phyloP scores from a whole-genome alignment of 2,329 filamentous ascomycete genomes.

The Nigrospora oryzae region DNA sequence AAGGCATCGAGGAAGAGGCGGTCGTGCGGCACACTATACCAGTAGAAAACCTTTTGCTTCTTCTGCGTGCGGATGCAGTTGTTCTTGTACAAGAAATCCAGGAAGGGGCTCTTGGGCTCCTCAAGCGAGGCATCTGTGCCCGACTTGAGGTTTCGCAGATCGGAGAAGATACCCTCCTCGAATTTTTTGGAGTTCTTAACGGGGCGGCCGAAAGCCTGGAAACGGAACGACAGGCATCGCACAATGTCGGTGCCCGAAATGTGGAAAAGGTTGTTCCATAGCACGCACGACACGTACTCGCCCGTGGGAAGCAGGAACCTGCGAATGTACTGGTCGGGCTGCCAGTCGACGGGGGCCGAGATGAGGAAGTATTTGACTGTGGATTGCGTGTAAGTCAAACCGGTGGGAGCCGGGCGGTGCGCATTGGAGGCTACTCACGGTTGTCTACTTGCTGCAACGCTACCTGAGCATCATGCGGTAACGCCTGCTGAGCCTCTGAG shows the following conservation, averaged over 20 bases:
- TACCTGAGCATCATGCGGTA: constrained; percentile 94
- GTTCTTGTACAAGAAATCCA: constrained; percentile 99
- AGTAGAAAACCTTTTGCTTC: constrained; percentile 99
- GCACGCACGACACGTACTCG: constrained; percentile 96
- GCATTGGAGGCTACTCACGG: constrained; percentile 35
- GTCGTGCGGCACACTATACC: constrained; percentile 98
- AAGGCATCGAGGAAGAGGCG: constrained; percentile 94
- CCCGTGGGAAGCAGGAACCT: constrained; percentile 92
- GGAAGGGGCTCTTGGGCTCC: constrained; percentile 96
- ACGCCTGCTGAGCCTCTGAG: constrained; percentile 89
- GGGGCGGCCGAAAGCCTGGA: constrained; percentile 95
- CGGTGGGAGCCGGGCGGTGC: neutral
- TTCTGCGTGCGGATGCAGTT: constrained; percentile 99
- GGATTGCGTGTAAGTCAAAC: constrained; percentile 11
- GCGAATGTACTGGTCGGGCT: constrained; percentile 90
- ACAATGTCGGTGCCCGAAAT: constrained; percentile 99
- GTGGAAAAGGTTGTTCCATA: constrained; percentile 99
- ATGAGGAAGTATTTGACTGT: constrained; percentile 99
- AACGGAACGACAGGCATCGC: constrained; percentile 93
- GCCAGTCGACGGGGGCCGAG: constrained; percentile 96
- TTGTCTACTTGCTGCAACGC: constrained; percentile 98
- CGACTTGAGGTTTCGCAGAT: constrained; percentile 94
- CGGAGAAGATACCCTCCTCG: constrained; percentile 98
- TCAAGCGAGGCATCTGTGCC: constrained; percentile 96
- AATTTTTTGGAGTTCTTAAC: constrained; percentile 99